A percentile compares a stretch with the other conserved stretches of the same genome.
These are phyloP conservation scores for Tuber umbilicatum DNA, from an alignment of 495 filamentous ascomycete species.

Conservation along the genomic window DNA sequence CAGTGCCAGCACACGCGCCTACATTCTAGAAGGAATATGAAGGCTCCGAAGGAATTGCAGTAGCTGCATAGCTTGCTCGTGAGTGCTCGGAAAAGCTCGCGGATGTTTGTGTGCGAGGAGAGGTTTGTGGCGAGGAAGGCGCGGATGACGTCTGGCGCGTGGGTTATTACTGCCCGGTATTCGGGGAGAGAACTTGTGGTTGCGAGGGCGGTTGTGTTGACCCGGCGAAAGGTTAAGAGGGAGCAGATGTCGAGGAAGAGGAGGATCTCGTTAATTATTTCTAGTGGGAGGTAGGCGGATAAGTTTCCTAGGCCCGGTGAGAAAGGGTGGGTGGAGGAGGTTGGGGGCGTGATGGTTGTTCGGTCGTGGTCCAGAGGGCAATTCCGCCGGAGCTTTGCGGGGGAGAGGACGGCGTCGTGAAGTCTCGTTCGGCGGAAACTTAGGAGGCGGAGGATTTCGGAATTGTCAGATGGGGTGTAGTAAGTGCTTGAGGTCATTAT, in stretches of 20 bases:
- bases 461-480: slow-evolving; percentile 1
- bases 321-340: slow-evolving; percentile 5
- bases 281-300: slow-evolving; percentile 22
- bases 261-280: slow-evolving; percentile 28
- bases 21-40: slow-evolving; percentile 30
- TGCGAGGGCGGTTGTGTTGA: slow-evolving; percentile 14
- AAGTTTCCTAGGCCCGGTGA: slow-evolving; percentile 14
- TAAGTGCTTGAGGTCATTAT: background rate
- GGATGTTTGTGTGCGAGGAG: slow-evolving; percentile 13
- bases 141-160: slow-evolving; percentile 21
- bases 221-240: slow-evolving; percentile 15
- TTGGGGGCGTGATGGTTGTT: slow-evolving; percentile 9
- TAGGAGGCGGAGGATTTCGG: slow-evolving; percentile 19
- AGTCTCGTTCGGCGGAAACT: slow-evolving; percentile 15
- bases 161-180: slow-evolving; percentile 22
- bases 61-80: slow-evolving; percentile 19
- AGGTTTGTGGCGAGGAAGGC: slow-evolving; percentile 27
- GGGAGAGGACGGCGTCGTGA: slow-evolving; percentile 16
- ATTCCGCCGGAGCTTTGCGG: slow-evolving; percentile 13
- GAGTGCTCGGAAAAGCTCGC: slow-evolving; percentile 19
- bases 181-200: slow-evolving; percentile 19
- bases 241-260: slow-evolving; percentile 22
- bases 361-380: slow-evolving; percentile 21
- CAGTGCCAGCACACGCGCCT: slow-evolving; percentile 31
- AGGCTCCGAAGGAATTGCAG: slow-evolving; percentile 24